Conservation (phyloP, 2,329 filamentous ascomycete species). For the Sarocladium strictum region DNA sequence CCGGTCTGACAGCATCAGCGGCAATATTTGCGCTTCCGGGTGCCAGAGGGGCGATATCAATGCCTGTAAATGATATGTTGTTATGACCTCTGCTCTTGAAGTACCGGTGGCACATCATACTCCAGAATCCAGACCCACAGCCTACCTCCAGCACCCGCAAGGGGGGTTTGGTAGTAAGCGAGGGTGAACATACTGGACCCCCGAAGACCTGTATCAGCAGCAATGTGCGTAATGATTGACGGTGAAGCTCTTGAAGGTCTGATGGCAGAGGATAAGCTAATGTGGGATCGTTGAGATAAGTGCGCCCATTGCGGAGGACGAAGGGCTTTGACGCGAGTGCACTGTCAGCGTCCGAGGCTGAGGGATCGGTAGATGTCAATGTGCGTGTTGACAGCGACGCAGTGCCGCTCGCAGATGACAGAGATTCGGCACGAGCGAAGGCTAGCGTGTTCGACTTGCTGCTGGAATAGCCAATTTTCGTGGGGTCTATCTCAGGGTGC, state of each 20-base stretch:
- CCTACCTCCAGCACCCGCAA: conserved; percentile 76
- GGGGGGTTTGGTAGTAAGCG: conserved; percentile 61
- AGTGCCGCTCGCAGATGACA: conserved; percentile 40
- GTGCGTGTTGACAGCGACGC: conserved; percentile 37
- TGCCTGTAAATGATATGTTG: conserved; percentile 70
- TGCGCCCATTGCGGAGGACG: conserved; percentile 69
- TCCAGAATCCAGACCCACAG: conserved; percentile 88
- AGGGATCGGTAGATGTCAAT: conserved; percentile 43
- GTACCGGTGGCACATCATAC: conserved; percentile 77
- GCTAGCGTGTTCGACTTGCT: conserved; percentile 23
- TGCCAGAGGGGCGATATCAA: conserved; percentile 73
- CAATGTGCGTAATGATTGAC: conserved; percentile 78
- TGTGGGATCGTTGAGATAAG: conserved; percentile 70
- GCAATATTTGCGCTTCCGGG: conserved; percentile 27
- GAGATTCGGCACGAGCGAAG: conserved; percentile 36
- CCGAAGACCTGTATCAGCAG: conserved; percentile 78
- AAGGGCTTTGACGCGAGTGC: conserved; percentile 44
- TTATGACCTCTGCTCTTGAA: conserved; percentile 63
- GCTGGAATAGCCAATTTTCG: background rate
- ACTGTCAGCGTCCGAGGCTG: conserved; percentile 36
- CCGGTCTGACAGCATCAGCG: conserved; percentile 40
- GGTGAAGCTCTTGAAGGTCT: conserved; percentile 80
- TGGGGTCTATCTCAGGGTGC: background rate
- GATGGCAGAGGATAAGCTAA: conserved; percentile 79
- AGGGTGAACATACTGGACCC: conserved; percentile 68